phyloP scores from a whole-genome alignment of 1,139 yeast genomes.

The Sugiyamaella novakii region DNA sequence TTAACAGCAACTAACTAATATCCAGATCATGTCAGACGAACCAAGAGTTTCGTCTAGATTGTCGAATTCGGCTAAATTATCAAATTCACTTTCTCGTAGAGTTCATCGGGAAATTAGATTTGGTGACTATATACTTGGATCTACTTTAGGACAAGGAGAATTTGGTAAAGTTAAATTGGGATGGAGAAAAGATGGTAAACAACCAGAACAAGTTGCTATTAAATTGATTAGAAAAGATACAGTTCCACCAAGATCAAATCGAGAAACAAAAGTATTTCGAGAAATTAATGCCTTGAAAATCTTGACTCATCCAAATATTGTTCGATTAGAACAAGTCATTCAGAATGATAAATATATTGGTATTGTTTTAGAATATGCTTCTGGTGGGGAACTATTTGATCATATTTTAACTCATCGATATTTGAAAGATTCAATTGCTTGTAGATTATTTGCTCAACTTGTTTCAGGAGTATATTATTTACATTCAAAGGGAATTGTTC shows the following conservation, averaged over 20 bases:
- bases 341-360: conserved; percentile 95
- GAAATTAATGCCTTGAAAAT: conserved; percentile 89
- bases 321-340: conserved; percentile 85
- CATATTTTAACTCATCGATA: conserved; percentile 85
- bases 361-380: conserved; percentile 91
- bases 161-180: conserved; percentile 98
- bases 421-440: conserved; percentile 82
- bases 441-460: conserved; percentile 86
- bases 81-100: conserved; percentile 34
- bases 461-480: conserved; percentile 91
- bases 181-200: conserved; percentile 81
- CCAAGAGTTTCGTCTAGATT: conserved; percentile 38
- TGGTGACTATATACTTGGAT: conserved; percentile 86
- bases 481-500: conserved; percentile 82
- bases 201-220: conserved; percentile 79
- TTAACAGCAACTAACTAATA: neutral
- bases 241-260: conserved; percentile 77
- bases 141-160: conserved; percentile 97
- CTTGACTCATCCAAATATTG: conserved; percentile 91
- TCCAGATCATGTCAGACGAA: conserved; percentile 14
- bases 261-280: conserved; percentile 85
- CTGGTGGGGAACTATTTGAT: conserved; percentile 96
- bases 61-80: conserved; percentile 33
- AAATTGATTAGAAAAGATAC: conserved; percentile 86
- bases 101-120: conserved; percentile 52